phyloP scores from a whole-genome alignment of 305 asterid genomes.

The Fraxinus platypoda region DNA sequence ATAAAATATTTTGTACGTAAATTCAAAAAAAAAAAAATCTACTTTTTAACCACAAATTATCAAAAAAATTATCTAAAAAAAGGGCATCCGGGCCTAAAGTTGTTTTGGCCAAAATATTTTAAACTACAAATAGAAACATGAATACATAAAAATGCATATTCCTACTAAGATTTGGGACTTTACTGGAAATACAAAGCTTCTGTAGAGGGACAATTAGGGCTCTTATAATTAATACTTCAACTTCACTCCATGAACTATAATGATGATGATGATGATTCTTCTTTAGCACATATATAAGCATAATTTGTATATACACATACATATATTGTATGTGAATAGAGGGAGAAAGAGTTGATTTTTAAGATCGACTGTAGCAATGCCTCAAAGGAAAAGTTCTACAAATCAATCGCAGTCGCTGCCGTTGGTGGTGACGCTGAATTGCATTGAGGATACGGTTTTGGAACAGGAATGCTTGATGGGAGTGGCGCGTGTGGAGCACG shows the following conservation, averaged over 20 bases:
- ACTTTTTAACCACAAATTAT: too few species aligned
- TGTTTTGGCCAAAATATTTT: too few species aligned
- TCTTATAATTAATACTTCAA: not conserved
- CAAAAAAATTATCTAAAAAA: too few species aligned
- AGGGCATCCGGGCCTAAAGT: too few species aligned
- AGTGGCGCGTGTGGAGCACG: slow-evolving; percentile 81
- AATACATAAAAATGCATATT: not conserved
- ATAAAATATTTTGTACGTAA: too few species aligned
- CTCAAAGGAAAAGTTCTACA: slow-evolving; percentile 36
- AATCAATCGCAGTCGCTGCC: slow-evolving; percentile 54
- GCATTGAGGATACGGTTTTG: slow-evolving; percentile 74
- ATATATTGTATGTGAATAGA: not conserved
- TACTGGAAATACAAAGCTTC: not conserved
- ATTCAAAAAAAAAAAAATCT: too few species aligned
- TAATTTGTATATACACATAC: not conserved
- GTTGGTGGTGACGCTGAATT: slow-evolving; percentile 80
- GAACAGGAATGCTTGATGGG: slow-evolving; percentile 84
- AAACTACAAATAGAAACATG: too few species aligned
- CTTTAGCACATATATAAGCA: not conserved
- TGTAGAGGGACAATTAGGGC: not conserved
- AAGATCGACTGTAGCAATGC: slow-evolving; percentile 61
- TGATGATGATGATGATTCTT: not conserved
- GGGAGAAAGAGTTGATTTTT: not conserved
- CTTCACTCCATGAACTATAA: not conserved
- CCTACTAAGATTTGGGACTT: not conserved